These are phyloP conservation scores for Xanthoparmelia taractica DNA, from an alignment of 495 filamentous ascomycete species.

Conservation along the genomic window DNA sequence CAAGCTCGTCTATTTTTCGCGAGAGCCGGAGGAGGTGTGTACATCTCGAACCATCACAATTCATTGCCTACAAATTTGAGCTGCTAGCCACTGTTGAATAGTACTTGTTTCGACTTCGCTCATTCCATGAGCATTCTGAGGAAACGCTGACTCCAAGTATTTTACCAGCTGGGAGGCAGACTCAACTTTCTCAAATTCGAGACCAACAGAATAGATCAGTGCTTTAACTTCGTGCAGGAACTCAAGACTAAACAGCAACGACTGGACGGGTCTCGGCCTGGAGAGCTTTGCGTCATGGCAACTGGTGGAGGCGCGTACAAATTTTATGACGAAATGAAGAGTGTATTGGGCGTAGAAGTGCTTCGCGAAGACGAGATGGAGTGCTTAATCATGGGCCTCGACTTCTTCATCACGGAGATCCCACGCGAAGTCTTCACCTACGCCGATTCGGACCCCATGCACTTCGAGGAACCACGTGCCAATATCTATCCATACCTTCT, in stretches of 20 bases:
- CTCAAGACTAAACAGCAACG: constrained; percentile 71
- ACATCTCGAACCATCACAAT: not conserved
- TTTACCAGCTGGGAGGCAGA: constrained; percentile 59
- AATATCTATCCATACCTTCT: constrained; percentile 93
- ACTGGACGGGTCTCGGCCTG: constrained; percentile 56
- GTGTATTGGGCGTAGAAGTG: constrained; percentile 75
- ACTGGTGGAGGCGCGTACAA: constrained; percentile 94
- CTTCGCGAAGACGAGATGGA: constrained; percentile 97
- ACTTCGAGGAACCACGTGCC: constrained; percentile 61
- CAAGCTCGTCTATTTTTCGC: constrained; percentile 95
- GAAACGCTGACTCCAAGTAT: not conserved
- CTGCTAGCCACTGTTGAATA: not conserved
- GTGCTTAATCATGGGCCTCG: constrained; percentile 94
- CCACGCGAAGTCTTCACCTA: constrained; percentile 96
- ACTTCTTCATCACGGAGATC: constrained; percentile 98
- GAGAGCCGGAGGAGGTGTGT: constrained; percentile 59
- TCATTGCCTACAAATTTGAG: not conserved
- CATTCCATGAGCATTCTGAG: not conserved
- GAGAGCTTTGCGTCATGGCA: constrained; percentile 79
- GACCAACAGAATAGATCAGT: constrained; percentile 83
- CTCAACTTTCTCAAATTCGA: constrained; percentile 94
- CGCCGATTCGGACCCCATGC: constrained; percentile 77
- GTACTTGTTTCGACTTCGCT: not conserved
- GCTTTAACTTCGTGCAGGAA: constrained; percentile 78
- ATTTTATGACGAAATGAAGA: constrained; percentile 82